Conservation (phyloP, 805 yeast genomes). For the Blastobotrys robertii region DNA sequence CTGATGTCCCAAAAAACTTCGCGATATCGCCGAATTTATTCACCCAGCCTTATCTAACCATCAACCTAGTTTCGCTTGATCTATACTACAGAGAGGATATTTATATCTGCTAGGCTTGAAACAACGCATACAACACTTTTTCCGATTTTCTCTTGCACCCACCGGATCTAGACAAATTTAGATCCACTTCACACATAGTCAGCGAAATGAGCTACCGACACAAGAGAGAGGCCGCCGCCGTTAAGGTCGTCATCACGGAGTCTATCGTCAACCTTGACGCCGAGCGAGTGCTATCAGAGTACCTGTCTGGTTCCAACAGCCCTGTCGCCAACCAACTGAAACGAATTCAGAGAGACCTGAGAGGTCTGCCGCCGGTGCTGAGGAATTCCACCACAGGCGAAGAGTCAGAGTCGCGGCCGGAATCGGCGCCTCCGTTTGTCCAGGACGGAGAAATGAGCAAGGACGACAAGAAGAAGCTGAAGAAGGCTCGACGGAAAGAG, state of each 20-base stretch:
- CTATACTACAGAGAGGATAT: no score
- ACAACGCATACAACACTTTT: no score
- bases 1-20: no score
- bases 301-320: conserved; percentile 26
- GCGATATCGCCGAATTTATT: conserved; percentile 1
- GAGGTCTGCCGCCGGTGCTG: conserved; percentile 63
- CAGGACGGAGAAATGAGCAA: conserved; percentile 7
- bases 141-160: no score
- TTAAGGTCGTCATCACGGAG: conserved; percentile 7
- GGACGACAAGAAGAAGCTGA: conserved; percentile 16
- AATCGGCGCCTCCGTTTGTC: no score
- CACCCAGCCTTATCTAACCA: conserved; percentile 1
- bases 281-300: conserved; percentile 36
- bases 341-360: conserved; percentile 65
- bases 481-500: conserved; percentile 19
- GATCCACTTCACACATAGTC: no score
- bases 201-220: no score
- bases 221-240: conserved; percentile 12
- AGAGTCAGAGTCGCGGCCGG: conserved; percentile 1
- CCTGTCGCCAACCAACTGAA: conserved; percentile 51
- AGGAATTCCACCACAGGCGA: conserved; percentile 2
- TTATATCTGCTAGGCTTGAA: no score
- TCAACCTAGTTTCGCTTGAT: no score
- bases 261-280: conserved; percentile 33
- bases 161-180: no score